Evolutionary conservation across 768 basidiomycete genomes (phyloP).

Genomic region (Boletus barrowsii): DNA sequence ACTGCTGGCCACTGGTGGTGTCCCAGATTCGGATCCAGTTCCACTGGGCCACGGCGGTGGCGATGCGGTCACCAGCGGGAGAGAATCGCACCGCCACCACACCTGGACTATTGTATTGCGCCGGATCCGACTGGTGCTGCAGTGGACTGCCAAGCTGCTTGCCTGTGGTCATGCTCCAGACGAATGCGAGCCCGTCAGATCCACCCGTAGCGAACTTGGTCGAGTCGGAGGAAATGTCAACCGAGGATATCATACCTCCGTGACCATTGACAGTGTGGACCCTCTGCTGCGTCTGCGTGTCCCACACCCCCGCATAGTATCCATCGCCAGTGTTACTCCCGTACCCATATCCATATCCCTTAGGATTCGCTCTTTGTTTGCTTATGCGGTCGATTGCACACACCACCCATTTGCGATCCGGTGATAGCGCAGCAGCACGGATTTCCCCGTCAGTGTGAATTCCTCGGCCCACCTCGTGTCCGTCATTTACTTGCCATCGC

Average conservation of each 20-base stretch:
- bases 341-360: no score
- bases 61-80: conserved; percentile 2
- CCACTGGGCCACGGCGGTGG: background rate
- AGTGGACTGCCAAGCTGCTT: background rate
- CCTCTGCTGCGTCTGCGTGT: background rate
- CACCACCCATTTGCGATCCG: background rate
- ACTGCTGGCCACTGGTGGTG: background rate
- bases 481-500: background rate
- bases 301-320: background rate
- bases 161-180: background rate
- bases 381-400: background rate
- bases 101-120: background rate
- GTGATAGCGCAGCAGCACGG: background rate
- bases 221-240: background rate
- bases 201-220: background rate
- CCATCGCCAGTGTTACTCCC: no score
- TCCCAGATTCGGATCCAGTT: background rate
- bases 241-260: background rate
- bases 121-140: background rate
- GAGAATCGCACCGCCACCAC: background rate
- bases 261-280: background rate
- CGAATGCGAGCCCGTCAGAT: background rate
- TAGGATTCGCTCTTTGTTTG: no score
- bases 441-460: background rate
- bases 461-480: background rate